phyloP scores from a whole-genome alignment of 768 basidiomycete species.

The Suillus plorans region DNA sequence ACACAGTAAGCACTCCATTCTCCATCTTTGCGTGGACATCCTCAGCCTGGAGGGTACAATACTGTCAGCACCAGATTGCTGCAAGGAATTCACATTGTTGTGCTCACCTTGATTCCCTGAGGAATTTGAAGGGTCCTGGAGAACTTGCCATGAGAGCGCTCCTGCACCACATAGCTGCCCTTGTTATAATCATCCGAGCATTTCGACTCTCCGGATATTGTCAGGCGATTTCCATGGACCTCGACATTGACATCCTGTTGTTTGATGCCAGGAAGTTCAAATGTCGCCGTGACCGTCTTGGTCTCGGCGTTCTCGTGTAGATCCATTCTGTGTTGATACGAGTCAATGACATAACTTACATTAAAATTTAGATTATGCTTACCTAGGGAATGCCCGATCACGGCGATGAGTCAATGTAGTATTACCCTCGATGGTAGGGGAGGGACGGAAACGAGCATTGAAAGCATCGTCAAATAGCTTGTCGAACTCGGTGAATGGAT shows the following conservation, averaged over 20 bases:
- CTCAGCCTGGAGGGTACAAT: background rate
- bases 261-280: background rate
- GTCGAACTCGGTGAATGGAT: slow-evolving; percentile 40
- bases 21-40: background rate
- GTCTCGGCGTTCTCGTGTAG: slow-evolving; percentile 48
- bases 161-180: background rate
- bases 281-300: slow-evolving; percentile 47
- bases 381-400: slow-evolving; percentile 27
- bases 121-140: background rate
- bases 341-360: background rate
- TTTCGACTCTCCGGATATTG: background rate
- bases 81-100: background rate
- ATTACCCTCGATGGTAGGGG: slow-evolving; percentile 9
- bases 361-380: background rate
- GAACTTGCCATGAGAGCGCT: background rate
- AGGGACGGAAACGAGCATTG: slow-evolving; percentile 23
- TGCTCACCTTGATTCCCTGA: background rate
- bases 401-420: slow-evolving; percentile 8
- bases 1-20: background rate
- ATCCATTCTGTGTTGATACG: slow-evolving; percentile 43
- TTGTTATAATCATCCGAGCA: background rate
- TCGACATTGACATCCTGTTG: background rate
- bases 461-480: slow-evolving; percentile 42
- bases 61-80: background rate
- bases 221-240: background rate